A percentile compares a stretch with the other conserved stretches of the same genome.
Evolutionary conservation across 78 protist species (phyloP).

Genomic region (Dictyostelium brefeldianum): DNA sequence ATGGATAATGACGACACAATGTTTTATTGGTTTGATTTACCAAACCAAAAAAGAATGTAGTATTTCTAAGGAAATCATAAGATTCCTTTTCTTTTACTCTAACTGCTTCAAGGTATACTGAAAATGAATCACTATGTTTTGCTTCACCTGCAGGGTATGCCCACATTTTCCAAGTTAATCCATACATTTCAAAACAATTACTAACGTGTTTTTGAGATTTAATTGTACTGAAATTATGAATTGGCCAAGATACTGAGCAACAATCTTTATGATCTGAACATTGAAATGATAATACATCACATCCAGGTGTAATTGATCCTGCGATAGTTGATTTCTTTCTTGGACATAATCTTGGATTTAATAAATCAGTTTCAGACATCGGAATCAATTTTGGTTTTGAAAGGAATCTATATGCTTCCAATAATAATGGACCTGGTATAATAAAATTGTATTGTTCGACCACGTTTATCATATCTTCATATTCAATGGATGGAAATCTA

Average conservation of each 20-base stretch:
- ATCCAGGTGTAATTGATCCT: slow-evolving; percentile 21
- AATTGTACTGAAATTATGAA: slow-evolving; percentile 37
- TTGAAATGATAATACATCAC: slow-evolving; percentile 20
- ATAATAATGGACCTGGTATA: slow-evolving; percentile 19
- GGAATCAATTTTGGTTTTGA: slow-evolving; percentile 62
- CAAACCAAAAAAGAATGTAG: slow-evolving; percentile 68
- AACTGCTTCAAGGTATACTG: slow-evolving; percentile 68
- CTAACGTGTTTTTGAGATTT: slow-evolving; percentile 60
- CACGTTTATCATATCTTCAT: slow-evolving; percentile 26
- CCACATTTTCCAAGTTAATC: slow-evolving; percentile 75
- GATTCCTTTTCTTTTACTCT: slow-evolving; percentile 74
- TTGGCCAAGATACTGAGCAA: slow-evolving; percentile 62
- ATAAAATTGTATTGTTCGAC: slow-evolving; percentile 30
- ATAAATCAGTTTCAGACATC: background rate
- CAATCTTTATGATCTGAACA: slow-evolving; percentile 62
- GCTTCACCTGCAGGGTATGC: slow-evolving; percentile 82
- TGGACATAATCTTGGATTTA: slow-evolving; percentile 12
- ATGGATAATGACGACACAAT: slow-evolving; percentile 53
- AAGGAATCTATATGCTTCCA: slow-evolving; percentile 55
- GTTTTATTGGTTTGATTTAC: slow-evolving; percentile 64
- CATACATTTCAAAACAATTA: slow-evolving; percentile 51
- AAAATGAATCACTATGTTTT: slow-evolving; percentile 62
- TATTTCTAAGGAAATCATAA: slow-evolving; percentile 61
- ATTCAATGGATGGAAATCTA: slow-evolving; percentile 70
- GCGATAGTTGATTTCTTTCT: slow-evolving; percentile 21